Evolutionary conservation across 139 green algal genomes (phyloP), one percentile per base, ranked within the genome.

Genomic region (Micromonas commoda): DNA sequence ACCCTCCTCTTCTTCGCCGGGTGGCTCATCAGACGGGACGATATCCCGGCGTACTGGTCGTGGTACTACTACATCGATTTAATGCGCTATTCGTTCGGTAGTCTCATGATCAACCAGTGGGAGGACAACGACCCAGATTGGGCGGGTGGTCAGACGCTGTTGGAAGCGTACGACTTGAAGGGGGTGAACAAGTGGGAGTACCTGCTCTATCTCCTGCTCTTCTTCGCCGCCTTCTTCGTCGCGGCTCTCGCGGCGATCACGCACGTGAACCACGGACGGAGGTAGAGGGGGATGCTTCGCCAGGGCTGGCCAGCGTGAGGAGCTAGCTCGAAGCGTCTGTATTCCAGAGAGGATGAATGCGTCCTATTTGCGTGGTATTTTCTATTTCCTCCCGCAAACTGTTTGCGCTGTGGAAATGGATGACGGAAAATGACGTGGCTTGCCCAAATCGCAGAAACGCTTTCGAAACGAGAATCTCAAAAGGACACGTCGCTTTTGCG

Each of bases 121-220:
- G 45, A 57, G 9, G 45, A 16, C 9, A 57, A 57, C 45, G 45
- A 57, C 45, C 45, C 45, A 16, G 45, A 23, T 9, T 57, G 9
- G 45, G 45, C 45, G 9, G 45, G 45, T 16, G 81, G 76, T 20
- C 33, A 67, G 77, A 83, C 73, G 0, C 77, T 91, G 32, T 76
- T 90, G 33, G 71, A 85, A 0, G 88, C 90, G 72, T 95, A 89
- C 71, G 77, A 63, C 31, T 74, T 93, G 24, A 71, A 74, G 0
- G 79, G 81, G 21, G 76, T 90, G 35, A 81, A 83, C 81, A 87
- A 86, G 68, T 93, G 86, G 85, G 77, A 60, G 6, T 86, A 88
- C 78, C 70, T 92, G n/a, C 85, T 84, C 51, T 91, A 89, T 68
- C 68, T 86, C 37, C 54, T 70, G 1, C 61, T 83, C 45, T 90